These are phyloP conservation scores for Pythium apleroticum DNA, from an alignment of 352 stramenopile genomes.

Conservation along the genomic window DNA sequence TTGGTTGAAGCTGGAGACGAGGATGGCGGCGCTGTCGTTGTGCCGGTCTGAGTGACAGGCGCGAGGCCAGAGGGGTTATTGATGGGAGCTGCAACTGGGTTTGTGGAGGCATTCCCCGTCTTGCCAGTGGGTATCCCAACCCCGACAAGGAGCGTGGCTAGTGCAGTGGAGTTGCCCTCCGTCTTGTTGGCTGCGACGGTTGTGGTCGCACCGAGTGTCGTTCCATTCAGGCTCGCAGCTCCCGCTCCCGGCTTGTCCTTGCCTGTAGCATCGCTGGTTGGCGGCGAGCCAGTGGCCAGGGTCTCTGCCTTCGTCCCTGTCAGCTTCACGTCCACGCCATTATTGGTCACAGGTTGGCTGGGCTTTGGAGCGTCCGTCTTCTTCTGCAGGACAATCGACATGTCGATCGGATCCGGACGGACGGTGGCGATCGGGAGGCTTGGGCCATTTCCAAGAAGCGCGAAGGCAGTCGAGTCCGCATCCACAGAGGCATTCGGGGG, in stretches of 20 bases:
- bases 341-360: not conserved
- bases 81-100: not conserved
- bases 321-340: not conserved
- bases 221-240: not conserved
- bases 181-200: not conserved
- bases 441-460: not conserved
- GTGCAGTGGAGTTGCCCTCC: not conserved
- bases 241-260: not conserved
- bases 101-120: not conserved
- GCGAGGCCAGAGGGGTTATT: not conserved
- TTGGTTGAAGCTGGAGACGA: not conserved
- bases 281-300: not conserved
- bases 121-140: not conserved
- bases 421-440: not conserved
- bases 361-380: not conserved
- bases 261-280: not conserved
- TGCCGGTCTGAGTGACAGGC: not conserved
- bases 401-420: not conserved
- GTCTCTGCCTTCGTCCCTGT: not conserved
- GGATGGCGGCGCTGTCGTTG: not conserved
- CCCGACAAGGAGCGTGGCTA: not conserved
- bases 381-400: not conserved
- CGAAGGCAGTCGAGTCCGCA: not conserved
- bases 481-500: not conserved
- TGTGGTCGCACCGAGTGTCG: not conserved